These are phyloP conservation scores for Pelagomonas calceolata DNA, from an alignment of 108 stramenopile species.

Conservation along the genomic window DNA sequence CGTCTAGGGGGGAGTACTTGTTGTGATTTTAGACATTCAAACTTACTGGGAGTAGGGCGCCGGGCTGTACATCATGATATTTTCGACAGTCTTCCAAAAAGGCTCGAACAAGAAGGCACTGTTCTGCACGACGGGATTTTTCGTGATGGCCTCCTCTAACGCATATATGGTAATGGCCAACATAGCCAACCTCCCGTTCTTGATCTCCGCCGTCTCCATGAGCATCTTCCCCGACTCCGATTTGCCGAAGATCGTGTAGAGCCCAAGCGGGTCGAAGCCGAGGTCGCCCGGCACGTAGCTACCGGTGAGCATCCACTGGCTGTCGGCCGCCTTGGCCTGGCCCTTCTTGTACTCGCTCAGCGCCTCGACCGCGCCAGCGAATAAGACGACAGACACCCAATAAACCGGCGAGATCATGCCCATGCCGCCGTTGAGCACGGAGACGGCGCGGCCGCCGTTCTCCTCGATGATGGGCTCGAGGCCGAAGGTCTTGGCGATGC, in stretches of 20 bases:
- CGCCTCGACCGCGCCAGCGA: slow-evolving; percentile 60
- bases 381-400: slow-evolving; percentile 52
- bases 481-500: slow-evolving; percentile 49
- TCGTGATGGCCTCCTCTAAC: slow-evolving; percentile 48
- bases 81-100: slow-evolving; percentile 19
- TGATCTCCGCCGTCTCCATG: slow-evolving; percentile 68
- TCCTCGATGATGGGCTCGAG: slow-evolving; percentile 43
- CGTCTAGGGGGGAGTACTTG: too few species aligned
- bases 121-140: slow-evolving; percentile 63
- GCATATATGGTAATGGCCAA: slow-evolving; percentile 54
- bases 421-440: slow-evolving; percentile 69
- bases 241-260: slow-evolving; percentile 51
- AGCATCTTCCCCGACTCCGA: slow-evolving; percentile 26
- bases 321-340: slow-evolving; percentile 25
- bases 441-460: slow-evolving; percentile 54
- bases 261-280: slow-evolving; percentile 68
- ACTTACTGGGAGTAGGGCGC: neutral
- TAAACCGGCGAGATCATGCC: slow-evolving; percentile 68
- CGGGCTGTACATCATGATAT: neutral
- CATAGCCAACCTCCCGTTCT: slow-evolving; percentile 61
- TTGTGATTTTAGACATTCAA: too few species aligned
- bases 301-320: slow-evolving; percentile 7
- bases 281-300: slow-evolving; percentile 61
- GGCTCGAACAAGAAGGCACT: slow-evolving; percentile 77
- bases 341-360: slow-evolving; percentile 29